Evolutionary conservation across 345 rosid genomes (phyloP), one percentile per base, ranked within the genome.

Genomic region (Bruguiera parviflora): DNA sequence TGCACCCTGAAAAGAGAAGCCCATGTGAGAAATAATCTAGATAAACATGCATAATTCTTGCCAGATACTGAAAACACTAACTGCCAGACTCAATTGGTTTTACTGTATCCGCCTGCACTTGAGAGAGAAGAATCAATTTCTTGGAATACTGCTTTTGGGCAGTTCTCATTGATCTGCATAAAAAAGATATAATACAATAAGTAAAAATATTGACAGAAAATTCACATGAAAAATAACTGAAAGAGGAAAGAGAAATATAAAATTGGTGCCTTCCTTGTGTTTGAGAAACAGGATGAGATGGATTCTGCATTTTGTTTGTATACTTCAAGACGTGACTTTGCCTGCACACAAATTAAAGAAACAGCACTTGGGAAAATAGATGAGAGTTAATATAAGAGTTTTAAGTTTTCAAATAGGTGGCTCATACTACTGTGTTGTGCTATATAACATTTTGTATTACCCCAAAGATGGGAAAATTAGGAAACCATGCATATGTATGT

Each of bases 101-200:
- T 64, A 64, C 67, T 75, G 79, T 77, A 60, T 86, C 79, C 8
- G 71, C 66, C 64, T 64, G 81, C 75, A 84, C 78, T 71, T 84
- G 83, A 55, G 87, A 83, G 65, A 93, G 72, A 80, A 53, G 87
- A 72, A 61, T 83, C 78, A 21, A 85, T 77, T 79, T 90, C 96
- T 51, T 70, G 63, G 59, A 86, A 93, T 73, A 89, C 81, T 24
- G 70, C 78, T 60, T 90, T 89, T 33, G 87, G 61, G 32, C 79
- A 86, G 77, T 83, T 93, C 71, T 93, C 97, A 82, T 90, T 87
- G 66, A 89, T 80, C 97, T 93, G 93, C 65, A 60, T 35, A 69
- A 29, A 39, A 19, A 55, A 49, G 63, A 58, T 49, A 73, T 39
- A 70, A 58, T 25, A 59, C 53, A 58, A 49, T 52, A 67, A 55